A percentile compares a stretch with the other conserved stretches of the same genome.
Conservation (phyloP, 2,329 filamentous ascomycete species). For the Tolypocladium pustulatum region DNA sequence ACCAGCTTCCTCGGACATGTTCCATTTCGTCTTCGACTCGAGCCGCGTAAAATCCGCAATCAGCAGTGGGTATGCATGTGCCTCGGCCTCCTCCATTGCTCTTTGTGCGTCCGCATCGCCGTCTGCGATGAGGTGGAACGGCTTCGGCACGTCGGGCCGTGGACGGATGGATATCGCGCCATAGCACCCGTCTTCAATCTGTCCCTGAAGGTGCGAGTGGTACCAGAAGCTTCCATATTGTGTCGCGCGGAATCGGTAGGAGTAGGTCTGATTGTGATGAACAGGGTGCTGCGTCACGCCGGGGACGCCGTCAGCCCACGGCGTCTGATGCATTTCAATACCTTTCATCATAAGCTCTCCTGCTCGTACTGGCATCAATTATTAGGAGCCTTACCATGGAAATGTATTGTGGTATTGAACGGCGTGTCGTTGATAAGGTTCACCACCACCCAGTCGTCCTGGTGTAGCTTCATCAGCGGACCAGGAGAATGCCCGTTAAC, state of each 20-base stretch:
- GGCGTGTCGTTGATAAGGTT: no score
- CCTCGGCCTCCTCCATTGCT: slow-evolving; percentile 39
- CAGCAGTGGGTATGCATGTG: slow-evolving; percentile 33
- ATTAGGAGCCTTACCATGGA: no score
- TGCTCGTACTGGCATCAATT: no score
- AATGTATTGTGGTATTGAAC: no score
- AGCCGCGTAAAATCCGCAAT: slow-evolving; percentile 47
- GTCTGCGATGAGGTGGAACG: slow-evolving; percentile 36
- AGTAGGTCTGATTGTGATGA: slow-evolving; percentile 1
- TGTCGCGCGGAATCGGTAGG: slow-evolving; percentile 43
- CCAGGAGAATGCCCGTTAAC: no score
- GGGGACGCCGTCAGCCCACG: no score
- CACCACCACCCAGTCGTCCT: no score
- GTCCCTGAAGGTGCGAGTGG: slow-evolving; percentile 44
- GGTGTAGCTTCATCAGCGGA: no score
- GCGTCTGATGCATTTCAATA: no score
- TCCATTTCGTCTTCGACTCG: slow-evolving; percentile 35
- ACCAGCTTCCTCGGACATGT: slow-evolving; percentile 30
- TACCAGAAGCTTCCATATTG: slow-evolving; percentile 52
- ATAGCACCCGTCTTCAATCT: slow-evolving; percentile 50
- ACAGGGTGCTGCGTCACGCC: no score
- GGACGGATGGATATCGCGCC: slow-evolving; percentile 44
- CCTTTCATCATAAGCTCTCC: no score
- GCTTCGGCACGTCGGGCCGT: slow-evolving; percentile 18
- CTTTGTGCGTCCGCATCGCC: slow-evolving; percentile 20